Evolutionary conservation across 768 basidiomycete species (phyloP), one percentile per base, ranked within the genome.

Genomic region (Crepidotus variabilis): DNA sequence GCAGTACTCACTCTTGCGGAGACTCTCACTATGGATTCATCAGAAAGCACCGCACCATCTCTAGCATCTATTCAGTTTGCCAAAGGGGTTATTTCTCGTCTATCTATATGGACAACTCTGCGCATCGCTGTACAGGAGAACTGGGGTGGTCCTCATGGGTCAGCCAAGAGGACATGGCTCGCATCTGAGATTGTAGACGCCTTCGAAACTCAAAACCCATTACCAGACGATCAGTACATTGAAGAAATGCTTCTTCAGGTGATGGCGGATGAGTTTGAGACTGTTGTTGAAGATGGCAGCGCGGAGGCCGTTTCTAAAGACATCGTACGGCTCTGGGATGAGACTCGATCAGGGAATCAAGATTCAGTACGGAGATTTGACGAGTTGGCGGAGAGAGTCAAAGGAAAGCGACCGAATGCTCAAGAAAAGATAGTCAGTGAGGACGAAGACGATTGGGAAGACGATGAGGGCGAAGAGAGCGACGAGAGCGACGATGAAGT

Each of bases 251-350:
- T 98, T 13, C 75, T 90, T 11, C 92, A 96, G 65, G 82, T 91
- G 48, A 85, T 97, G 79, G 76, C 77, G 7, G 92, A 97, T 63
- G 95, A 97, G 66, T 98, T 92, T 64, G 92, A 94, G 20, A 81
- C 84, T 13, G 72, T 79, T 10, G 72, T 98, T 21, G 94, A 97
- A 61, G 96, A 98, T 63, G 91, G 83, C 18, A 94, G 91, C 54
- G 85, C 87, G 1, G 84, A 85, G 56, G 72, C 68, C 2, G 85
- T 98, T 45, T 88, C 92, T 10, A 72, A 67, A 60, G 92, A 94
- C 64, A 75, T 94, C 32, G 78, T 92, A 28, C 70, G 64, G 36
- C 70, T 94, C 23, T 94, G 91, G 86, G 78, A 77, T 28, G 80
- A 80, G 50, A 78, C 75, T 14, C 63, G 69, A 5, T 59, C 59